These are phyloP conservation scores for Effrenium voratum DNA, from an alignment of 73 alveolate genomes.

Conservation along the genomic window DNA sequence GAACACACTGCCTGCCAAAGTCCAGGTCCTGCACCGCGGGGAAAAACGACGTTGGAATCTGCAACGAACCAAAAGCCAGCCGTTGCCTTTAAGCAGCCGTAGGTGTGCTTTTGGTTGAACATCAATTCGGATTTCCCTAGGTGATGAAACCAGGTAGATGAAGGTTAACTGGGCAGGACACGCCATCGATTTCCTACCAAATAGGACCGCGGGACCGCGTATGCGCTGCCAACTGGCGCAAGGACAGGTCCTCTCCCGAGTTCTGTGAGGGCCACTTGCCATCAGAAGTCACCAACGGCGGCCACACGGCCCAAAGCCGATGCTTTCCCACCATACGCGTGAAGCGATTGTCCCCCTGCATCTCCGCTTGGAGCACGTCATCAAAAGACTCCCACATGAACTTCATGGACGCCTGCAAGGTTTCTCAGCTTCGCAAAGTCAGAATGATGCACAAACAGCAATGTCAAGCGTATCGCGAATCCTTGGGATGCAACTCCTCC, in stretches of 20 bases:
- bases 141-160: too few species aligned
- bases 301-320: constrained; percentile 94
- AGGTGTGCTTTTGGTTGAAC: too few species aligned
- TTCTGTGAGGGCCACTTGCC: constrained; percentile 92
- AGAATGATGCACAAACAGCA: too few species aligned
- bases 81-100: too few species aligned
- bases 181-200: too few species aligned
- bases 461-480: too few species aligned
- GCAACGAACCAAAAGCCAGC: too few species aligned
- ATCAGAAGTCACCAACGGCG: constrained; percentile 86
- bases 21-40: constrained; percentile 67
- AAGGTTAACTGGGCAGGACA: too few species aligned
- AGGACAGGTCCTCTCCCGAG: constrained; percentile 56
- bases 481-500: too few species aligned
- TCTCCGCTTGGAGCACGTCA: constrained; percentile 90
- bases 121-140: too few species aligned
- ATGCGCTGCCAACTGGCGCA: neutral
- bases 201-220: neutral
- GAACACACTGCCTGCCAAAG: constrained; percentile 58
- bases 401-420: constrained; percentile 78
- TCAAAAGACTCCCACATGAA: constrained; percentile 94
- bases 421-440: too few species aligned
- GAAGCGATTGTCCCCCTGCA: constrained; percentile 93
- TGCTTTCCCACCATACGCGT: constrained; percentile 33
- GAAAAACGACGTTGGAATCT: too few species aligned